phyloP scores from a whole-genome alignment of 2,329 filamentous ascomycete species.

The Dactylellina parvicollis region DNA sequence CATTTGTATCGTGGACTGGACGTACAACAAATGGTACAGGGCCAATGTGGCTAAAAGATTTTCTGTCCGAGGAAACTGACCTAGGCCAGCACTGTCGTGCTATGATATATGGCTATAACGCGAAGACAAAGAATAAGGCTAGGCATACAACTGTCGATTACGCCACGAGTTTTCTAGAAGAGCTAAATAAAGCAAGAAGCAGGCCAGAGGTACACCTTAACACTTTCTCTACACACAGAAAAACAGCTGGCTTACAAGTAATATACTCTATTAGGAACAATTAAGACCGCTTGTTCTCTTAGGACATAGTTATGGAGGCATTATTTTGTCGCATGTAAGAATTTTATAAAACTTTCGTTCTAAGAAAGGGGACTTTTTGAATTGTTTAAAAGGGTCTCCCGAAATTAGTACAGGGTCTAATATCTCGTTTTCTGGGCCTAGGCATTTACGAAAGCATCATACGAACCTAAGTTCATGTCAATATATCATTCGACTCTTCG shows the following conservation, averaged over 20 bases:
- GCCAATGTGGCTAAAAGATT: slow-evolving; percentile 56
- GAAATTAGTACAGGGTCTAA: not conserved
- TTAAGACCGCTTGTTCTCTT: slow-evolving; percentile 32
- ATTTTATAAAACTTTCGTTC: not conserved
- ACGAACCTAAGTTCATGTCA: not conserved
- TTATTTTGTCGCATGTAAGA: slow-evolving; percentile 33
- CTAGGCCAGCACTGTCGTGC: slow-evolving; percentile 46
- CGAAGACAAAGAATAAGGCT: slow-evolving; percentile 22
- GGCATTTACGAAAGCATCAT: slow-evolving; percentile 28
- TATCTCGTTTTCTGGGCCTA: not conserved
- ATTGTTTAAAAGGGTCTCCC: too few species aligned
- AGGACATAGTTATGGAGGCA: slow-evolving; percentile 45
- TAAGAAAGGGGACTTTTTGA: not conserved
- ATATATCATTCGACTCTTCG: slow-evolving; percentile 31
- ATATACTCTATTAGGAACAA: not conserved
- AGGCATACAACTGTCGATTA: slow-evolving; percentile 49
- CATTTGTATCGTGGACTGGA: slow-evolving; percentile 54
- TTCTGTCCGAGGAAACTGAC: slow-evolving; percentile 31
- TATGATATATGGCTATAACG: slow-evolving; percentile 55
- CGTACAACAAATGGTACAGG: not conserved
- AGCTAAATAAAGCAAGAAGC: slow-evolving; percentile 50
- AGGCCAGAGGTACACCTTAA: slow-evolving; percentile 25
- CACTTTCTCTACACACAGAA: not conserved
- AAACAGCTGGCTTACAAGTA: not conserved
- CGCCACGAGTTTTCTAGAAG: slow-evolving; percentile 34